phyloP scores from a whole-genome alignment of 192 early-diverging fungal genomes.

The Paraglomus occultum region DNA sequence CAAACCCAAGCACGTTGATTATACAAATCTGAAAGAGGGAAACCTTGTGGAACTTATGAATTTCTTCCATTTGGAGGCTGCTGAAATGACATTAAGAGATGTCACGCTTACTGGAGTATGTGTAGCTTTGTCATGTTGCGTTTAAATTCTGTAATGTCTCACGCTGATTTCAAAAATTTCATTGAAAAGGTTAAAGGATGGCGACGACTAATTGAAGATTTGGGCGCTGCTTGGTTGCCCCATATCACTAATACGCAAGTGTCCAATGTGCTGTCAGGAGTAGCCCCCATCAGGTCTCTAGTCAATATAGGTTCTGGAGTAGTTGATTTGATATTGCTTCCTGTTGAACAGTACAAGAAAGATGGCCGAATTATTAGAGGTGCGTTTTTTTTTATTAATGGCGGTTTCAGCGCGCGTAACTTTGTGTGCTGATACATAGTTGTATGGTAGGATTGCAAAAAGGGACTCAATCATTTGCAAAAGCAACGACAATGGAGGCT shows the following conservation, averaged over 20 bases:
- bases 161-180: not conserved
- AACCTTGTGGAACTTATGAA: constrained; percentile 85
- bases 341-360: constrained; percentile 89
- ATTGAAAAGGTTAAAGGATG: constrained; percentile 59
- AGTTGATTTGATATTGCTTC: constrained; percentile 88
- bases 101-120: constrained; percentile 69
- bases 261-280: constrained; percentile 84
- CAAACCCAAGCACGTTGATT: constrained; percentile 92
- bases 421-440: not conserved
- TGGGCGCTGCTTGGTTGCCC: constrained; percentile 81
- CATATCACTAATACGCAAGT: constrained; percentile 92
- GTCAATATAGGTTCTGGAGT: constrained; percentile 90
- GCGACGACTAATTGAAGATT: constrained; percentile 58
- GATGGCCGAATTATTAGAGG: constrained; percentile 90
- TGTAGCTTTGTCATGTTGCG: not conserved
- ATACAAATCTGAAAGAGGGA: constrained; percentile 65
- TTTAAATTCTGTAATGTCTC: not conserved
- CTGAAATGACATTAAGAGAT: constrained; percentile 80
- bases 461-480: constrained; percentile 87
- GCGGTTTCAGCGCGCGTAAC: not conserved
- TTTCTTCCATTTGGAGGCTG: constrained; percentile 89
- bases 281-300: constrained; percentile 83
- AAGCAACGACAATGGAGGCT: constrained; percentile 87
- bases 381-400: constrained; percentile 5
- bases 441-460: constrained; percentile 64